Percentiles rank a stretch among this genome's conserved stretches.
These are phyloP conservation scores for Talaromyces sp. DNA, from an alignment of 2,329 filamentous ascomycete genomes.

Conservation along the genomic window DNA sequence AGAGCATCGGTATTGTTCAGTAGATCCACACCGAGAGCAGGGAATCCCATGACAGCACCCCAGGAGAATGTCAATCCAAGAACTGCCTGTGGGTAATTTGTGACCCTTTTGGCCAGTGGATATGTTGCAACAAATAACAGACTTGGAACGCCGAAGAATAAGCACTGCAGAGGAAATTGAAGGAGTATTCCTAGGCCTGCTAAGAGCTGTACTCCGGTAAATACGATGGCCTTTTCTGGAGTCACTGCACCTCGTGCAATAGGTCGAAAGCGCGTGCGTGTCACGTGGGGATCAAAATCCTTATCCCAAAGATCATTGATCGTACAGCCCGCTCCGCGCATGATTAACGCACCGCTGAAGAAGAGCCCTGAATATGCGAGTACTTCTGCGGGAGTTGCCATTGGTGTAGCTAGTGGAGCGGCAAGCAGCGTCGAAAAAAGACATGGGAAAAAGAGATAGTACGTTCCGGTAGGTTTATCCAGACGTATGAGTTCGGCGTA, in stretches of 20 bases:
- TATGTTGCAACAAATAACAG: slow-evolving; percentile 47
- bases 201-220: slow-evolving; percentile 44
- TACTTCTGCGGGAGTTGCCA: slow-evolving; percentile 32
- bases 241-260: slow-evolving; percentile 52
- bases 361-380: slow-evolving; percentile 38
- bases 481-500: slow-evolving; percentile 47
- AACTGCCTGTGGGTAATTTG: slow-evolving; percentile 52
- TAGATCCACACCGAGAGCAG: slow-evolving; percentile 46
- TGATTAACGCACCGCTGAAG: slow-evolving; percentile 46
- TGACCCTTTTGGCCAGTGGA: slow-evolving; percentile 52
- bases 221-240: slow-evolving; percentile 41
- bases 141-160: slow-evolving; percentile 45
- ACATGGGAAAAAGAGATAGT: slow-evolving; percentile 53
- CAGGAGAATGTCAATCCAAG: slow-evolving; percentile 52
- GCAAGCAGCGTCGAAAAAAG: slow-evolving; percentile 47
- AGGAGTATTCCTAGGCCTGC: slow-evolving; percentile 42
- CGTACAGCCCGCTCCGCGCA: slow-evolving; percentile 51
- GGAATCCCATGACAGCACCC: slow-evolving; percentile 49
- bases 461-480: slow-evolving; percentile 51
- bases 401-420: slow-evolving; percentile 37
- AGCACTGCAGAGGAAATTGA: slow-evolving; percentile 40
- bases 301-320: slow-evolving; percentile 58
- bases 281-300: slow-evolving; percentile 52
- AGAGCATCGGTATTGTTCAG: slow-evolving; percentile 36
- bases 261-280: slow-evolving; percentile 50